Evolutionary conservation across 140 eudicot species (phyloP), one percentile per base, ranked within the genome.

Genomic region (Bidens hawaiensis): DNA sequence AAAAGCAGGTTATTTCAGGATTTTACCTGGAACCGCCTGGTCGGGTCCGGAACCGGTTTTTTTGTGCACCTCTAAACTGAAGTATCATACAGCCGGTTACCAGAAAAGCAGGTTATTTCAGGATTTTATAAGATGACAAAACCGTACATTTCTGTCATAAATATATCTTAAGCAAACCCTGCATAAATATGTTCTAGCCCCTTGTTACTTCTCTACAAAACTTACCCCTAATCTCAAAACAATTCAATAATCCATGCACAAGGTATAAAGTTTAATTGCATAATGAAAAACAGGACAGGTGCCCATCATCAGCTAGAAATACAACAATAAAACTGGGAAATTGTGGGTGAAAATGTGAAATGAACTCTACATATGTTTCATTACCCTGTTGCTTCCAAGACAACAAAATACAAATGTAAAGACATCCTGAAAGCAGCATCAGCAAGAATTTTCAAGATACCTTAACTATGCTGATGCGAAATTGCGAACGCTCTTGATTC

Each of bases 371-470:
- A 58, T 42, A 26, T 30, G 19, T 22, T 57, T 19, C 51, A 55
- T 54, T 40, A 17, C 40, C 31, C 60, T 33, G 34, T 33, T 45
- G 27, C 43, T 45, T 26, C 18, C 19, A 31, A 59, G 14, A 27
- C 41, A 43, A 68, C 10, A 4, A 6, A 43, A 46, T 12, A 50
- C 60, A 69, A 4, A 58, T 34, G 48, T 31, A 15, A 47, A 46
- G 10, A 59, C 60, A 58, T 38, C 62, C 48, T 36, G 61, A 49
- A 69, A 33, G 28, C 28, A 54, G 49, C 19, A 72, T 54, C 42
- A 24, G 23, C 67, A 56, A 12, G 77, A 72, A 27, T 62, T 18
- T 30, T 72, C 33, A 56, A 10, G 16, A 72, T 70, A 49, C 55
- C 69, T 60, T 34, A 49, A 60, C 62, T 60, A 60, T 17, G 26